A percentile compares a stretch with the other conserved stretches of the same genome.
Evolutionary conservation across 179 eudicot species (phyloP).

Genomic region (Dionaea muscipula): DNA sequence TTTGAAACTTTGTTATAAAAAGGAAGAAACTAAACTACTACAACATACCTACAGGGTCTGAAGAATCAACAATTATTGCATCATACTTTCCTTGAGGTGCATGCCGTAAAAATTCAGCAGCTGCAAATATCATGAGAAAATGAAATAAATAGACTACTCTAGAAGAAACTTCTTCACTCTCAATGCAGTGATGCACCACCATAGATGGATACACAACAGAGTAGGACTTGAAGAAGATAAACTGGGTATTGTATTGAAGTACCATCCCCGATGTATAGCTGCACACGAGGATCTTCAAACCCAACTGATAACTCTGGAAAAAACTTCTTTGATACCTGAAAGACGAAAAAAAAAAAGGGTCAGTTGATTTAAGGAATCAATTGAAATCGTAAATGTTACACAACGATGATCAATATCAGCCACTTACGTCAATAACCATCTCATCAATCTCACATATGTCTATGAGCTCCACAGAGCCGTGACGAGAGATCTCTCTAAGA

Average conservation of each 20-base stretch:
- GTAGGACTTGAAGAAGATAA: not conserved
- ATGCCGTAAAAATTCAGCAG: slow-evolving; percentile 58
- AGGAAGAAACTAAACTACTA: not conserved
- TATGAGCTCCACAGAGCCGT: slow-evolving; percentile 71
- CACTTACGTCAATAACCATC: slow-evolving; percentile 90
- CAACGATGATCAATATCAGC: not conserved
- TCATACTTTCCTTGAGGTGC: slow-evolving; percentile 75
- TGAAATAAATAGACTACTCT: not conserved
- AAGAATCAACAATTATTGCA: slow-evolving; percentile 88
- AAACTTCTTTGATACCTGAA: slow-evolving; percentile 69
- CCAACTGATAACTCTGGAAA: slow-evolving; percentile 80
- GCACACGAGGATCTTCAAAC: slow-evolving; percentile 89
- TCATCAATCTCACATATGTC: slow-evolving; percentile 96
- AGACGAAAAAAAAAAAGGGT: slow-evolving; percentile 5
- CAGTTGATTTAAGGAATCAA: too few species aligned
- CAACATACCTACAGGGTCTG: slow-evolving; percentile 91
- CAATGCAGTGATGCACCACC: slow-evolving; percentile 4
- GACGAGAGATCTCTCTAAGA: slow-evolving; percentile 87
- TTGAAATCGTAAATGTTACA: not conserved
- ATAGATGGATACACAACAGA: not conserved
- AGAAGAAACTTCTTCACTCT: not conserved
- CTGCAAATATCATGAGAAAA: slow-evolving; percentile 28
- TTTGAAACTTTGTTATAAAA: too few species aligned
- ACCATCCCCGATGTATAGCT: slow-evolving; percentile 89
- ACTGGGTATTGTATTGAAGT: not conserved